Percentiles rank a stretch among this genome's conserved stretches.
These are phyloP conservation scores for Quercus phellos DNA, from an alignment of 331 rosid species.

Conservation along the genomic window DNA sequence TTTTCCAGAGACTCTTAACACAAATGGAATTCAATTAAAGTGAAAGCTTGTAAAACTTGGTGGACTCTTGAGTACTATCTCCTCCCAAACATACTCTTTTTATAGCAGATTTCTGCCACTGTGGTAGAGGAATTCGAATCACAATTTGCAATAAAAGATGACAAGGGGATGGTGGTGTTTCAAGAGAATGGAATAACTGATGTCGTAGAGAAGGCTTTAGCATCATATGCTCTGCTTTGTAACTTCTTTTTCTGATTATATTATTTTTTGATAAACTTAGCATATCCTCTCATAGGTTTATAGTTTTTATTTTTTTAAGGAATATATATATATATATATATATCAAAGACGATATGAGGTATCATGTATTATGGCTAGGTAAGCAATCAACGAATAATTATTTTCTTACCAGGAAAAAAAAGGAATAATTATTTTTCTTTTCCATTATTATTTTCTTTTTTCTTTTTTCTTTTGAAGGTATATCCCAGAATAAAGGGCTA, in stretches of 20 bases:
- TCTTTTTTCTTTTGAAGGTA: too few relatives aligned
- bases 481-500: too few relatives aligned
- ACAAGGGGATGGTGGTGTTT: conserved; percentile 6
- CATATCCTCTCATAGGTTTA: not conserved
- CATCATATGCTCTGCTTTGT: conserved; percentile 16
- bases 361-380: too few relatives aligned
- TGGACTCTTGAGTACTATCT: not conserved
- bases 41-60: not conserved
- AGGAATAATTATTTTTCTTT: too few relatives aligned
- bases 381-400: too few relatives aligned
- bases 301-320: too few relatives aligned
- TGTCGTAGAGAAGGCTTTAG: not conserved
- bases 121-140: conserved; percentile 31
- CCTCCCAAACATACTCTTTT: not conserved
- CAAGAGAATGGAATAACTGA: conserved; percentile 23
- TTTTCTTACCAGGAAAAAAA: too few relatives aligned
- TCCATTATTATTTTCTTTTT: too few relatives aligned
- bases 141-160: conserved; percentile 4
- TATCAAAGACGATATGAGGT: too few relatives aligned
- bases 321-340: too few relatives aligned
- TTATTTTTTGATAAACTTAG: not conserved
- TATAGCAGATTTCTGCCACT: conserved; percentile 17
- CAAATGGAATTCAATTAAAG: not conserved
- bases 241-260: not conserved
- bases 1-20: conserved; percentile 3